A percentile compares a stretch with the other conserved stretches of the same genome.
Conservation (phyloP, 1,284 basidiomycete species). For the Trichosporon faecale region DNA sequence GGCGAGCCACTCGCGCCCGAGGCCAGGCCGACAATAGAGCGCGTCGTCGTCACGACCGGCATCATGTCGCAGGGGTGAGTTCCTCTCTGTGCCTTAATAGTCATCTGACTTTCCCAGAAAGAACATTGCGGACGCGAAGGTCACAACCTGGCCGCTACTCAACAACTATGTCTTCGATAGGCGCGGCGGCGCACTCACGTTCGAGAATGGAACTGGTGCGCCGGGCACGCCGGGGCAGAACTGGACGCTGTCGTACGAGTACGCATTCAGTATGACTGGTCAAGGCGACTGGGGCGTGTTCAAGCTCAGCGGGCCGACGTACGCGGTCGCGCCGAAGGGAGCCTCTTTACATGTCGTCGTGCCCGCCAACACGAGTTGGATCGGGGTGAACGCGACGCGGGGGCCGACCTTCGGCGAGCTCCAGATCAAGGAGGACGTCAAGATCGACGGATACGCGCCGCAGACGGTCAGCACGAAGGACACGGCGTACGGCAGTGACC, state of each 20-base stretch:
- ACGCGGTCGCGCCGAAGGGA: neutral
- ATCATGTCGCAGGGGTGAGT: conserved; percentile 1
- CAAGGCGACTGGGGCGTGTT: neutral
- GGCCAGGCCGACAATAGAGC: neutral
- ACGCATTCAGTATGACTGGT: neutral
- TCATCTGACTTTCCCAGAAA: neutral
- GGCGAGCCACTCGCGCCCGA: neutral
- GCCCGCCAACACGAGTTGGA: neutral
- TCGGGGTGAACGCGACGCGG: neutral
- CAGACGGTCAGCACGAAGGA: neutral
- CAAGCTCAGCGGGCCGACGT: neutral
- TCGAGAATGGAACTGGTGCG: neutral
- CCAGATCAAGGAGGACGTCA: neutral
- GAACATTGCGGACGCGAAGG: neutral
- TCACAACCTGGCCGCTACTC: neutral
- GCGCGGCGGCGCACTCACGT: neutral
- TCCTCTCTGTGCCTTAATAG: neutral
- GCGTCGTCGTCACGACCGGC: neutral
- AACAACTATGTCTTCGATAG: neutral
- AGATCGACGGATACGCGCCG: neutral
- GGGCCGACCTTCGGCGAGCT: neutral
- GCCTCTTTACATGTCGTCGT: neutral
- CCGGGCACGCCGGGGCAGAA: neutral
- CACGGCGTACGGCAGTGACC: neutral
- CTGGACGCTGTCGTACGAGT: neutral